Evolutionary conservation across 768 basidiomycete genomes (phyloP).

Genomic region (Gloeophyllum trabeum): DNA sequence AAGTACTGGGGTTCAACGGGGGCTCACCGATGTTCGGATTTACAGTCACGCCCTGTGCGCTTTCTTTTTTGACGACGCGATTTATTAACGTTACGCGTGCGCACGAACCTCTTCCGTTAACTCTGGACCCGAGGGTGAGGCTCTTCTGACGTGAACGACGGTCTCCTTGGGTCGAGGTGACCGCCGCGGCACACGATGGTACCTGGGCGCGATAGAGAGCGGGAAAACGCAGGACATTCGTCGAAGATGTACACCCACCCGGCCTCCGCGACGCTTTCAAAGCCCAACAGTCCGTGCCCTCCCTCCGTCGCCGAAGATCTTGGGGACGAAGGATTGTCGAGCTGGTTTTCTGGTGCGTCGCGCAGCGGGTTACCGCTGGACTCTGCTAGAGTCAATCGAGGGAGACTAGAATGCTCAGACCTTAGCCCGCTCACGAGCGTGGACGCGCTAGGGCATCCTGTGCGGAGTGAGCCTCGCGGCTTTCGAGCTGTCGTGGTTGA

Average conservation of each 20-base stretch:
- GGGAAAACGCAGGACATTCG: background rate
- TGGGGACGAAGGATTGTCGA: background rate
- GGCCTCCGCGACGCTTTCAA: background rate
- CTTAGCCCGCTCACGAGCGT: conserved; percentile 56
- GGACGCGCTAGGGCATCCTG: conserved; percentile 20
- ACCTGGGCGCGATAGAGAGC: background rate
- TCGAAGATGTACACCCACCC: background rate
- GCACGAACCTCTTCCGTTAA: background rate
- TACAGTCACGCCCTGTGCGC: background rate
- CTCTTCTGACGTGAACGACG: background rate
- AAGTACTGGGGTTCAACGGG: background rate
- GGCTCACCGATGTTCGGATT: background rate
- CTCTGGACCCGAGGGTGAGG: background rate
- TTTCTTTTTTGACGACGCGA: background rate
- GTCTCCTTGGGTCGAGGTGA: background rate
- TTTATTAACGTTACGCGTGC: background rate
- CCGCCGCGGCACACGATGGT: background rate
- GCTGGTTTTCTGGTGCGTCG: conserved; percentile 1
- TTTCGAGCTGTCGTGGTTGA: conserved; percentile 26
- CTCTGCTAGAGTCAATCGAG: conserved; percentile 3
- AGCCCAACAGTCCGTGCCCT: background rate
- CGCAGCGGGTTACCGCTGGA: background rate
- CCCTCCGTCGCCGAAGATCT: background rate
- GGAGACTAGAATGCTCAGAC: conserved; percentile 43
- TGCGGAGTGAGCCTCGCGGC: conserved; percentile 47